Evolutionary conservation across 805 yeast genomes (phyloP).

Genomic region (Kregervanrija pseudodelftensis): DNA sequence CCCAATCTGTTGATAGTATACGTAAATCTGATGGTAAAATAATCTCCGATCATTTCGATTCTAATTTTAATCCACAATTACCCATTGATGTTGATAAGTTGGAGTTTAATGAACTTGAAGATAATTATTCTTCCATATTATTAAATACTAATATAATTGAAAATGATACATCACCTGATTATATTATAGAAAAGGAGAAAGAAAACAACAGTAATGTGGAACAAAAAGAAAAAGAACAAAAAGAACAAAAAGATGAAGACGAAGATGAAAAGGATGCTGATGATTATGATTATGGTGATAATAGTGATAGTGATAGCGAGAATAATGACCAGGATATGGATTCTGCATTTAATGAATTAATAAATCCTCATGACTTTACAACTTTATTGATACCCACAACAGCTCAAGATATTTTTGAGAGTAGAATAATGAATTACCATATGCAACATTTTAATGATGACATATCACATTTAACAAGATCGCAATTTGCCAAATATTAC

Average conservation of each 20-base stretch:
- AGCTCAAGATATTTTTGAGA: slow-evolving; percentile 20
- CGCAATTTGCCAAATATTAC: slow-evolving; percentile 19
- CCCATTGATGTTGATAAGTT: no score
- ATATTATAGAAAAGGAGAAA: not conserved
- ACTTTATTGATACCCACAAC: slow-evolving; percentile 19
- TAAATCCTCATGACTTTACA: slow-evolving; percentile 19
- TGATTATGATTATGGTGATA: slow-evolving; percentile 3
- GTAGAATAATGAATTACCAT: slow-evolving; percentile 25
- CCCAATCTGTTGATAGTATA: no score
- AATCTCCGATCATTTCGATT: no score
- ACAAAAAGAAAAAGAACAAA: not conserved
- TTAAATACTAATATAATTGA: slow-evolving; percentile 4
- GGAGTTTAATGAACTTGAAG: slow-evolving; percentile 1
- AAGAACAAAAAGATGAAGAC: not conserved
- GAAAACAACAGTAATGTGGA: not conserved
- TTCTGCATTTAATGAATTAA: slow-evolving; percentile 11
- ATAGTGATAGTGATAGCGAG: slow-evolving; percentile 1
- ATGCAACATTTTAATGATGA: slow-evolving; percentile 8
- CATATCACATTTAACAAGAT: slow-evolving; percentile 19
- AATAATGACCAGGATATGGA: not conserved
- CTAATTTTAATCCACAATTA: no score
- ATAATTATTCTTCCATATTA: slow-evolving; percentile 1
- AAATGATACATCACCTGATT: slow-evolving; percentile 4
- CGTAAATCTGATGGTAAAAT: no score
- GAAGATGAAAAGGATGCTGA: slow-evolving; percentile 4